Evolutionary conservation across 768 basidiomycete species (phyloP).

Genomic region (Termitomyces sp.): DNA sequence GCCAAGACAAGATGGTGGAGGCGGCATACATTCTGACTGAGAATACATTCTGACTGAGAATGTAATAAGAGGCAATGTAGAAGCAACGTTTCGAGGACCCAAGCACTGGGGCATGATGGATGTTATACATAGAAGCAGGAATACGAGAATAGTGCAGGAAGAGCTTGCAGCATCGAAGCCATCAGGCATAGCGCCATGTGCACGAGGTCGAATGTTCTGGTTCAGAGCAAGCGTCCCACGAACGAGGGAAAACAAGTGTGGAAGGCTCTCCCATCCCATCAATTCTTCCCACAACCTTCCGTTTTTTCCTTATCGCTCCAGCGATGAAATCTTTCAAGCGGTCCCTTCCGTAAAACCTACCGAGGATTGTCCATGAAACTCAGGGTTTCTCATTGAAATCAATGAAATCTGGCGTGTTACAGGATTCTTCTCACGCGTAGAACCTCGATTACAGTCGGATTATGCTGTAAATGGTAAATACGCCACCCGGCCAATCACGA

Average conservation of each 20-base stretch:
- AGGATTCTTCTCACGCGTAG: constrained; percentile 1
- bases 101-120: not conserved
- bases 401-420: not conserved
- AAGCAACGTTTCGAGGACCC: not conserved
- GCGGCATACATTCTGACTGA: not conserved
- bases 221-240: not conserved
- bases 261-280: not conserved
- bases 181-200: not conserved
- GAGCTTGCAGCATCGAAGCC: not conserved
- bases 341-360: not conserved
- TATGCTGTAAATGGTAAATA: not conserved
- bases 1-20: not conserved
- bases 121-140: not conserved
- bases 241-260: not conserved
- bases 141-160: not conserved
- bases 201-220: not conserved
- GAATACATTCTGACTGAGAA: not conserved
- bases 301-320: not conserved
- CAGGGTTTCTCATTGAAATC: not conserved
- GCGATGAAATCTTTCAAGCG: no score
- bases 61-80: not conserved
- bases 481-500: constrained; percentile 5
- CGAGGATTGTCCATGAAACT: not conserved
- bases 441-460: not conserved
- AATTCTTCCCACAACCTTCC: not conserved